A percentile compares a stretch with the other conserved stretches of the same genome.
phyloP scores from a whole-genome alignment of 768 basidiomycete genomes.

The Amanita jacksonii region DNA sequence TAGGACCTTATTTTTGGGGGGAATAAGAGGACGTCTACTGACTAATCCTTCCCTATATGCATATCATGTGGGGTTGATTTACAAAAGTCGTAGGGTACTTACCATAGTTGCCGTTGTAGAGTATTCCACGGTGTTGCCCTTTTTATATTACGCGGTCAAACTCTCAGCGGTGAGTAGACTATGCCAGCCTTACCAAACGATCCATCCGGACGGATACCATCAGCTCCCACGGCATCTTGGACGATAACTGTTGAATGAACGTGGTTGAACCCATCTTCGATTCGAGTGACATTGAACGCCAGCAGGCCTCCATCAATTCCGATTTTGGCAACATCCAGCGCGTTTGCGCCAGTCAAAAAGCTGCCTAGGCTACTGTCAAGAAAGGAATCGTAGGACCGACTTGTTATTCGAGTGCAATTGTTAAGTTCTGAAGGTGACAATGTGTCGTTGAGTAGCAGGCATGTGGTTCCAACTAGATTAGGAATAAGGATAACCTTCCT shows the following conservation, averaged over 20 bases:
- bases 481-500: constrained; percentile 52
- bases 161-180: neutral
- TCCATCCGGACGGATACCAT: constrained; percentile 52
- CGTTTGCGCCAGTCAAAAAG: constrained; percentile 54
- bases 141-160: no score
- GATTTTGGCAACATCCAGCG: constrained; percentile 54
- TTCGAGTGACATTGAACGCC: constrained; percentile 30
- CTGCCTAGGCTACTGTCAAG: constrained; percentile 30
- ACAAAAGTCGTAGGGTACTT: constrained; percentile 9
- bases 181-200: constrained; percentile 28
- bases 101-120: constrained; percentile 70
- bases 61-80: neutral
- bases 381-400: constrained; percentile 41
- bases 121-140: constrained; percentile 53
- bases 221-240: constrained; percentile 34
- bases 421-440: constrained; percentile 31
- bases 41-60: constrained; percentile 35
- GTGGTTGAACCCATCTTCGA: constrained; percentile 39
- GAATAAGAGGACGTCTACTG: constrained; percentile 10
- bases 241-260: constrained; percentile 47
- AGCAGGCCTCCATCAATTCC: constrained; percentile 43
- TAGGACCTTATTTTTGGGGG: neutral
- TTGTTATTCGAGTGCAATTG: constrained; percentile 41
- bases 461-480: constrained; percentile 42
- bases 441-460: constrained; percentile 41